Percentiles rank a stretch among this genome's conserved stretches.
Conservation (phyloP, 768 basidiomycete genomes). For the Hygrocybe punicea region DNA sequence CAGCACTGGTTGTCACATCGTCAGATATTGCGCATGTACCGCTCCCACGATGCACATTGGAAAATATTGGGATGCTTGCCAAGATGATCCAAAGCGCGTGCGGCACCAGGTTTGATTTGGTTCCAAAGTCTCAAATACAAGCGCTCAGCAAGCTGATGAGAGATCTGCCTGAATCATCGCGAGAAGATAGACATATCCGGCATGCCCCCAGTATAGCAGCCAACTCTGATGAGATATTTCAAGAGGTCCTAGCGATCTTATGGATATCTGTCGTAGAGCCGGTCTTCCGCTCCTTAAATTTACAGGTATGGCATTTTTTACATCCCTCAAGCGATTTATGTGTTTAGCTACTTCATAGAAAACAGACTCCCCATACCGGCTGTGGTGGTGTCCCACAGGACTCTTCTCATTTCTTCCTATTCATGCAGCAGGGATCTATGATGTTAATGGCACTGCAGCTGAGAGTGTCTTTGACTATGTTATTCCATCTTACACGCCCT, state of each 20-base stretch:
- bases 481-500: conserved; percentile 18
- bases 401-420: conserved; percentile 14
- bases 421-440: conserved; percentile 14
- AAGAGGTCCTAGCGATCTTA: background rate
- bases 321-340: background rate
- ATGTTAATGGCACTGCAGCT: background rate
- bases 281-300: background rate
- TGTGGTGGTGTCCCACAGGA: conserved; percentile 18
- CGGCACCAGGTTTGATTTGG: background rate
- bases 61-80: conserved; percentile 3
- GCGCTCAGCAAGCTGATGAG: background rate
- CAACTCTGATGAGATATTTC: background rate
- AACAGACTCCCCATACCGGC: background rate
- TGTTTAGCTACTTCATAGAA: background rate
- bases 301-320: background rate
- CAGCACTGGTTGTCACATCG: conserved; percentile 14
- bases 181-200: background rate
- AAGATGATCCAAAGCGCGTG: conserved; percentile 4
- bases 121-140: background rate
- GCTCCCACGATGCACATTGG: conserved; percentile 14
- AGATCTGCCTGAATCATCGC: background rate
- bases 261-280: conserved; percentile 2
- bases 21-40: conserved; percentile 15
- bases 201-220: background rate
- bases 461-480: conserved; percentile 9